Evolutionary conservation across 2,329 filamentous ascomycete genomes (phyloP).

Genomic region (Exophiala calicioides): DNA sequence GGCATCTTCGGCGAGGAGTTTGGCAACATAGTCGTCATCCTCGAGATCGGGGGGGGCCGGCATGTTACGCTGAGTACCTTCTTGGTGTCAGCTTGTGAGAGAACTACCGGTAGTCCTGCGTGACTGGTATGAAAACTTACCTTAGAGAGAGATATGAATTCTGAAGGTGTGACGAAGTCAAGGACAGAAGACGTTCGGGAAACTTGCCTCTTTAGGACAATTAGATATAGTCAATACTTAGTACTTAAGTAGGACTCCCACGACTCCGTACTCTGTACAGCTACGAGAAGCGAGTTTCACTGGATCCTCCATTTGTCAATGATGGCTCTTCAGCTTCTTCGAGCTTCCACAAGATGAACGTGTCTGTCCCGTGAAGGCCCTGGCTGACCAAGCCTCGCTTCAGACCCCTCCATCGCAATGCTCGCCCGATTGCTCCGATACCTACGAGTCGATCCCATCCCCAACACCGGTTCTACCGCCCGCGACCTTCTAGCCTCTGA

Average conservation of each 20-base stretch:
- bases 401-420: slow-evolving; percentile 25
- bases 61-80: slow-evolving; percentile 11
- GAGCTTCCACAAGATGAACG: no score
- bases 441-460: slow-evolving; percentile 23
- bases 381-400: slow-evolving; percentile 20
- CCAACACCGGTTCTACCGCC: slow-evolving; percentile 53
- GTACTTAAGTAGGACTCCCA: no score
- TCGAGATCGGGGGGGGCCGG: slow-evolving; percentile 30
- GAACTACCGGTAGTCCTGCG: no score
- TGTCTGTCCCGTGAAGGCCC: background rate
- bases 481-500: slow-evolving; percentile 58
- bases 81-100: background rate
- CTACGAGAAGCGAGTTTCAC: no score
- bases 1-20: slow-evolving; percentile 78
- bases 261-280: no score
- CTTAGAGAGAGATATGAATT: slow-evolving; percentile 7
- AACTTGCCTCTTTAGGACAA: background rate
- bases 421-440: slow-evolving; percentile 12
- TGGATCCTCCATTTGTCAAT: no score
- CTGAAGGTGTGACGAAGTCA: no score
- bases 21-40: slow-evolving; percentile 74
- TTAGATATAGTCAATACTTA: no score
- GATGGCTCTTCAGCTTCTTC: no score
- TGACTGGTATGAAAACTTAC: no score
- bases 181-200: no score